A percentile compares a stretch with the other conserved stretches of the same genome.
These are phyloP conservation scores for Colletotrichum tropicale DNA, from an alignment of 2,329 filamentous ascomycete species.

Conservation along the genomic window DNA sequence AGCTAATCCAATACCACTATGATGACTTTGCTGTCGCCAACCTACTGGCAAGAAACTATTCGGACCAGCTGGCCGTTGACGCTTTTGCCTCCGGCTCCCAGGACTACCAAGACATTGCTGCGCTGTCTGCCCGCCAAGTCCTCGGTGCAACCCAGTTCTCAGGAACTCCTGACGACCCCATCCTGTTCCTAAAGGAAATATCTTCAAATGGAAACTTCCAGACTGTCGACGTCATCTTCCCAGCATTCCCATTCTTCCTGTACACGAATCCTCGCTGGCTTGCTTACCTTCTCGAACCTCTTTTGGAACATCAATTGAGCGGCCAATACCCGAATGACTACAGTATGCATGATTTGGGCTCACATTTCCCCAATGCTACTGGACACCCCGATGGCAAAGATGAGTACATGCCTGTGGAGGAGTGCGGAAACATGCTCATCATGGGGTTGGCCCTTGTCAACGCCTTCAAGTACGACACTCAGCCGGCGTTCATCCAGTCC, in stretches of 20 bases:
- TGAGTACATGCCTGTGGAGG: conserved; percentile 78
- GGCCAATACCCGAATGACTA: conserved; percentile 85
- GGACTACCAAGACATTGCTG: conserved; percentile 78
- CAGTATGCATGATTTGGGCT: conserved; percentile 77
- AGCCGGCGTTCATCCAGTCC: conserved; percentile 64
- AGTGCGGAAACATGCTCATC: conserved; percentile 78
- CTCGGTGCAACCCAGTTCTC: conserved; percentile 80
- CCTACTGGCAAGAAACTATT: conserved; percentile 74
- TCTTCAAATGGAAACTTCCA: conserved; percentile 86
- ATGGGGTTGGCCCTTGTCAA: conserved; percentile 81
- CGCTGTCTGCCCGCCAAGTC: conserved; percentile 79
- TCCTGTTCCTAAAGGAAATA: conserved; percentile 86
- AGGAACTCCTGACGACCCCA: conserved; percentile 71
- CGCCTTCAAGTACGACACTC: conserved; percentile 67
- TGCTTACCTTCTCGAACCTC: conserved; percentile 77
- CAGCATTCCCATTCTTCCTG: conserved; percentile 83
- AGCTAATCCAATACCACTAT: conserved; percentile 79
- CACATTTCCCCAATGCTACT: conserved; percentile 77
- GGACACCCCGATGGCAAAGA: conserved; percentile 72
- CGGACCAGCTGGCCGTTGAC: conserved; percentile 70
- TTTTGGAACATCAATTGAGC: conserved; percentile 81
- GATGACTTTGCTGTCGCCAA: conserved; percentile 71
- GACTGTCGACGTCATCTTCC: conserved; percentile 88
- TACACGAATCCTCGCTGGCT: conserved; percentile 85
- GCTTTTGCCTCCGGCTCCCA: conserved; percentile 75